These are phyloP conservation scores for Suillus spraguei DNA, from an alignment of 768 basidiomycete genomes.

Conservation along the genomic window DNA sequence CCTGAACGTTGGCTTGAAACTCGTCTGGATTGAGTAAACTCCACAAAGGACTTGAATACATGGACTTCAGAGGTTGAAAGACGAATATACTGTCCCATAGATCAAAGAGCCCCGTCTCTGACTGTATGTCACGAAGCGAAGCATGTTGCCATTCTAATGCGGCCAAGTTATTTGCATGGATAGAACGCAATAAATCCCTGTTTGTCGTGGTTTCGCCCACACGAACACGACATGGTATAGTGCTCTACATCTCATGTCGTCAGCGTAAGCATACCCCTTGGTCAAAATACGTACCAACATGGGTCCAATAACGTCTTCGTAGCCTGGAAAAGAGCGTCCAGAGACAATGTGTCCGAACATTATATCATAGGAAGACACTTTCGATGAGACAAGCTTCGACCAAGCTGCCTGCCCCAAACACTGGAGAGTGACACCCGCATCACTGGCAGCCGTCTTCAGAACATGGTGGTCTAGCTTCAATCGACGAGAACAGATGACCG, in stretches of 20 bases:
- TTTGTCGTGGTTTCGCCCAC: constrained; percentile 29
- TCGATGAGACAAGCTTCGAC: constrained; percentile 28
- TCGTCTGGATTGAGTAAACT: constrained; percentile 20
- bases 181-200: constrained; percentile 35
- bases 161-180: constrained; percentile 42
- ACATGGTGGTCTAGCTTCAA: constrained; percentile 17
- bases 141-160: constrained; percentile 47
- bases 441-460: constrained; percentile 9
- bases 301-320: constrained; percentile 49
- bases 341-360: constrained; percentile 51
- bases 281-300: constrained; percentile 40
- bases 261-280: not conserved
- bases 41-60: constrained; percentile 21
- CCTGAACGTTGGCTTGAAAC: constrained; percentile 30
- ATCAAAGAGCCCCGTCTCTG: constrained; percentile 27
- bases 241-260: constrained; percentile 37
- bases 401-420: constrained; percentile 38
- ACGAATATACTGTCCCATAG: constrained; percentile 49
- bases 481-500: constrained; percentile 17
- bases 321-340: constrained; percentile 41
- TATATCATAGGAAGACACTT: constrained; percentile 33
- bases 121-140: constrained; percentile 46
- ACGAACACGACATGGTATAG: constrained; percentile 46
- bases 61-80: constrained; percentile 37
- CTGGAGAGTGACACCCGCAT: constrained; percentile 37